Conservation (phyloP, 257 asterid genomes). For the Ilex aquifolium region DNA sequence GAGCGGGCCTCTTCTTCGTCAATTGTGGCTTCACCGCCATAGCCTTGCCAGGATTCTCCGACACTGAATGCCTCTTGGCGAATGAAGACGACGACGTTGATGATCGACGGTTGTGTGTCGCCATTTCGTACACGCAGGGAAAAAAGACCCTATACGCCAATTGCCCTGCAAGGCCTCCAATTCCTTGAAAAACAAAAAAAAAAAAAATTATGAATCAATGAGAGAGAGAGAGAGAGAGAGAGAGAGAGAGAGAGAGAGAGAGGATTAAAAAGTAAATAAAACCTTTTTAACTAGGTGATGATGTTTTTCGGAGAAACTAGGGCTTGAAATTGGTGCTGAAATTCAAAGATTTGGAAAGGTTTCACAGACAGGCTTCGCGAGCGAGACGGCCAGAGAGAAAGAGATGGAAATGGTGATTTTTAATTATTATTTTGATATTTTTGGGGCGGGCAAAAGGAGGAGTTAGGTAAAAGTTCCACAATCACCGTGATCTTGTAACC, state of each 20-base stretch:
- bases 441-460: slow-evolving; percentile 43
- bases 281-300: too few species aligned
- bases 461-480: too few species aligned
- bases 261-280: too few species aligned
- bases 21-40: slow-evolving; percentile 5
- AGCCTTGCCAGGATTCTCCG: slow-evolving; percentile 30
- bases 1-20: slow-evolving; percentile 82
- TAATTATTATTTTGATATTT: slow-evolving; percentile 14
- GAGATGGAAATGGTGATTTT: too few species aligned
- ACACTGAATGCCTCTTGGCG: slow-evolving; percentile 55
- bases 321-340: not conserved
- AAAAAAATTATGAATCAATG: too few species aligned
- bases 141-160: too few species aligned
- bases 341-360: too few species aligned
- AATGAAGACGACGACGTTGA: slow-evolving; percentile 48
- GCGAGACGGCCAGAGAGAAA: too few species aligned
- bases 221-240: too few species aligned
- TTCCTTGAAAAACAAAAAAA: too few species aligned
- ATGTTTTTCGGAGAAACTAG: not conserved
- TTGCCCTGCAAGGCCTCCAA: not conserved
- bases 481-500: too few species aligned
- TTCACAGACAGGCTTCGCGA: not conserved
- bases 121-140: not conserved
- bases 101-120: slow-evolving; percentile 29
- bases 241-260: too few species aligned